Evolutionary conservation across 2,329 filamentous ascomycete species (phyloP).

Genomic region (Pseudocercospora pini-densiflorae): DNA sequence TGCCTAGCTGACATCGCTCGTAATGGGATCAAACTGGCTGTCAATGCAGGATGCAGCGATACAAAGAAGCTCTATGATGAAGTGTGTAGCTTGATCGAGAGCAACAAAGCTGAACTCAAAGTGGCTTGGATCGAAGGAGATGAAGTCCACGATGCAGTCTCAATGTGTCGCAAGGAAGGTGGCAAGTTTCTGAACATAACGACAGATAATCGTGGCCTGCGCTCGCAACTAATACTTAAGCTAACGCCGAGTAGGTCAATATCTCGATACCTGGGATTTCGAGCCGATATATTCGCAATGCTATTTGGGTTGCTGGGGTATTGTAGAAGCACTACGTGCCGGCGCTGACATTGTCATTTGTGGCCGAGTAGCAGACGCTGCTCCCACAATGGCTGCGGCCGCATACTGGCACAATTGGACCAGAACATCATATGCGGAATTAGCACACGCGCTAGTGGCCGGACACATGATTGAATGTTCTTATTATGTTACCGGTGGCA

Average conservation of each 20-base stretch:
- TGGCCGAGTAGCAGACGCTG: constrained; percentile 50
- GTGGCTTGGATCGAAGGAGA: constrained; percentile 57
- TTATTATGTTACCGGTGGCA: constrained; percentile 47
- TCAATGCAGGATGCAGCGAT: constrained; percentile 62
- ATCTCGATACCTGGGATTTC: constrained; percentile 41
- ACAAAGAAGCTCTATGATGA: constrained; percentile 57
- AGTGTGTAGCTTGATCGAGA: constrained; percentile 42
- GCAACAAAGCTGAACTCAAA: constrained; percentile 46
- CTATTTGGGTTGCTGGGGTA: constrained; percentile 51
- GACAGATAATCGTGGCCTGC: constrained; percentile 38
- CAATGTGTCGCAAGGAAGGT: constrained; percentile 42
- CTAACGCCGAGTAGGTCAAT: constrained; percentile 24
- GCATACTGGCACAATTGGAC: constrained; percentile 53
- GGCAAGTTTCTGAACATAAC: constrained; percentile 41
- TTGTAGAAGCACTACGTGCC: constrained; percentile 45
- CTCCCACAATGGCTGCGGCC: constrained; percentile 50
- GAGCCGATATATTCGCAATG: constrained; percentile 41
- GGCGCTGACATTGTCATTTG: constrained; percentile 53
- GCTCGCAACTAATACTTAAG: not conserved
- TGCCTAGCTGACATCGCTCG: constrained; percentile 51
- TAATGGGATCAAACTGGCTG: constrained; percentile 58
- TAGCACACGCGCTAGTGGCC: constrained; percentile 49
- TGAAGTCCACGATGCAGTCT: constrained; percentile 40
- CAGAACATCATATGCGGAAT: constrained; percentile 43
- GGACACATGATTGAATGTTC: constrained; percentile 53